phyloP scores from a whole-genome alignment of 2,329 filamentous ascomycete genomes.

The Pseudopyrenochaeta lycopersici region DNA sequence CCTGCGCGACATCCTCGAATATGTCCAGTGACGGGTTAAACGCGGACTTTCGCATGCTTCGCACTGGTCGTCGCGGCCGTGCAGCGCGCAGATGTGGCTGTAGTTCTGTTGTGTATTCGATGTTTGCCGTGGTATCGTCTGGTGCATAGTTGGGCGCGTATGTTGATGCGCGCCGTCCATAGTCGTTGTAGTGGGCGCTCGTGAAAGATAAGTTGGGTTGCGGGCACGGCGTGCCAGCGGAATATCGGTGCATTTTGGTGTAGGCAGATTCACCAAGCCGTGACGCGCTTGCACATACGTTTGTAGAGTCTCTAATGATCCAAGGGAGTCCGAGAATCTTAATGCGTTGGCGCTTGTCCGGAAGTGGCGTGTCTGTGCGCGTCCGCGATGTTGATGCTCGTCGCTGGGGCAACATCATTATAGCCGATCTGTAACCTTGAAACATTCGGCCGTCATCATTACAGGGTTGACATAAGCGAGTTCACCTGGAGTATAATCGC shows the following conservation, averaged over 20 bases:
- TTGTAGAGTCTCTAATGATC: constrained; percentile 6
- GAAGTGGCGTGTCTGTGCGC: constrained; percentile 17
- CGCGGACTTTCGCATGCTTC: constrained; percentile 34
- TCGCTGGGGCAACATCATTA: constrained; percentile 15
- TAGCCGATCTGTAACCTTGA: too few species aligned
- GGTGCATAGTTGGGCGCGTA: constrained; percentile 45
- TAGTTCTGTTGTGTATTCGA: constrained; percentile 51
- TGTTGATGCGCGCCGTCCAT: constrained; percentile 32
- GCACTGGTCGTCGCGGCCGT: constrained; percentile 46
- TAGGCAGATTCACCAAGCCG: constrained; percentile 8
- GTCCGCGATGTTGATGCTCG: constrained; percentile 11
- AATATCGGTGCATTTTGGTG: constrained; percentile 44
- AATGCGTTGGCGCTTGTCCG: constrained; percentile 18
- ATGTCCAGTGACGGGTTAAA: constrained; percentile 48
- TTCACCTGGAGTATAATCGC: too few species aligned
- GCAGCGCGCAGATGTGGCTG: constrained; percentile 36
- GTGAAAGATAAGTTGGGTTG: constrained; percentile 37
- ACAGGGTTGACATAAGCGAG: too few species aligned
- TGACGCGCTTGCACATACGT: constrained; percentile 29
- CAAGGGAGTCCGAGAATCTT: constrained; percentile 21
- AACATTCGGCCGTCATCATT: too few species aligned
- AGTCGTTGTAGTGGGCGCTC: constrained; percentile 36
- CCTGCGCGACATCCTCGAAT: constrained; percentile 49
- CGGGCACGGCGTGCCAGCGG: constrained; percentile 48
- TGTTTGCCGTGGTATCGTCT: constrained; percentile 47